Evolutionary conservation across 352 stramenopile genomes (phyloP), one percentile per base, ranked within the genome.

Genomic region (Pythium myriotylum): DNA sequence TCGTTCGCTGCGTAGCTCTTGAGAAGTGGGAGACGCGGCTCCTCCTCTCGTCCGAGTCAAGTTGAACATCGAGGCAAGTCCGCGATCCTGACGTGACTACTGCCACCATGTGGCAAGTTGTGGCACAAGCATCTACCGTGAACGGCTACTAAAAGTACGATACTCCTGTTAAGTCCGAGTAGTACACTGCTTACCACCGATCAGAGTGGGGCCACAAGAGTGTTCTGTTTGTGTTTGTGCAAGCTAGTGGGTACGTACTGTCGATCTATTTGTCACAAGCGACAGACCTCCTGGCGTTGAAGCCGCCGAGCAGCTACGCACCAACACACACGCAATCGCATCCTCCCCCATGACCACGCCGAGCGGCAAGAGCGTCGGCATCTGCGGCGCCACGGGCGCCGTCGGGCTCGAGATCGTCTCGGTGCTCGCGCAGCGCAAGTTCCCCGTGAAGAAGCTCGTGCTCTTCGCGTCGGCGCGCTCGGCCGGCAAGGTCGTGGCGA

Each of bases 341-440:
- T 23, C 24, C n/a, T 2, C 35, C 0, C 23, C 16, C 26, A 89
- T 84, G 76, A 85, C 74, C 54, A 86, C 72, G 27, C 68, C 68
- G 6, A 74, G 54, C 40, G 84, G 81, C 10, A 91, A 90, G 71
- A 88, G 67, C 26, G 74, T 95, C 19, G 84, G 82, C 45, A 92
- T 94, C 64, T 91, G 84, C 69, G 84, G 84, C 59, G 83, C 82
- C 17, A 93, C 95, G 17, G 96, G 97, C 55, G 97, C 97, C 20
- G 97, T 99, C 10, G 97, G 97, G 29, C 94, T 98, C 59, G 97
- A 99, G 83, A 97, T 99, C 76, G 86, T 98, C 45, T 81, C 84
- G 26, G 92, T 96, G 66, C 81, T 99, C 48, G 73, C 68, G 35
- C 63, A 72, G 55, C 81, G 77, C 59, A 79, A 92, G 27, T 98